These are phyloP conservation scores for Stephania cephalantha DNA, from an alignment of 164 flowering plant genomes.

Conservation along the genomic window DNA sequence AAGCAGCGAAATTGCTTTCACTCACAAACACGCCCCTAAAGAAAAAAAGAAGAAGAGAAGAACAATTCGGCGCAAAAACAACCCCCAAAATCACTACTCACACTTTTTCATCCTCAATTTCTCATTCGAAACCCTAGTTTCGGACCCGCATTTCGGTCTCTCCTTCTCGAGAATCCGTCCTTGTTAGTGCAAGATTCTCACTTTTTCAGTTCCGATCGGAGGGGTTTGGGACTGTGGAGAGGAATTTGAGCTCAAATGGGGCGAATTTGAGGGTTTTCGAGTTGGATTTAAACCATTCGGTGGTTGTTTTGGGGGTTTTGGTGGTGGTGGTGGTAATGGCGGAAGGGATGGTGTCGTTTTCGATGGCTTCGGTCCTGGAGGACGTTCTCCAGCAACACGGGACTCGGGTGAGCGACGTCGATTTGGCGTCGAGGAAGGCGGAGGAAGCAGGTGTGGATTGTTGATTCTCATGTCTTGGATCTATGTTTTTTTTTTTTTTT, in stretches of 20 bases:
- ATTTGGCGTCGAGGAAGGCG: slow-evolving; percentile 52
- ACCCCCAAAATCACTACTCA: background rate
- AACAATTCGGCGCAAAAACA: background rate
- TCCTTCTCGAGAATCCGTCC: background rate
- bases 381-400: slow-evolving; percentile 59
- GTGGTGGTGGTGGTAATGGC: slow-evolving; percentile 24
- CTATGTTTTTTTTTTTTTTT: background rate
- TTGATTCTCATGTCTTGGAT: background rate
- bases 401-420: slow-evolving; percentile 29
- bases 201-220: background rate
- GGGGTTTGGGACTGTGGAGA: background rate
- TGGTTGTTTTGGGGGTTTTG: slow-evolving; percentile 4
- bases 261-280: background rate
- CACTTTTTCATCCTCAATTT: background rate
- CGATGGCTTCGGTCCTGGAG: slow-evolving; percentile 52
- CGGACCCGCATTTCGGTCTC: background rate
- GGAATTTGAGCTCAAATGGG: background rate
- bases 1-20: background rate
- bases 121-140: background rate
- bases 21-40: background rate
- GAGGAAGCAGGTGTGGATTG: slow-evolving; percentile 59
- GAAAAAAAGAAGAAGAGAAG: background rate
- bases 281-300: background rate
- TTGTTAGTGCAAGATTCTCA: background rate
- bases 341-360: slow-evolving; percentile 41